Percentiles rank a stretch among this genome's conserved stretches.
Conservation (phyloP, 768 basidiomycete species). For the Symmetrospora coprosmae region DNA sequence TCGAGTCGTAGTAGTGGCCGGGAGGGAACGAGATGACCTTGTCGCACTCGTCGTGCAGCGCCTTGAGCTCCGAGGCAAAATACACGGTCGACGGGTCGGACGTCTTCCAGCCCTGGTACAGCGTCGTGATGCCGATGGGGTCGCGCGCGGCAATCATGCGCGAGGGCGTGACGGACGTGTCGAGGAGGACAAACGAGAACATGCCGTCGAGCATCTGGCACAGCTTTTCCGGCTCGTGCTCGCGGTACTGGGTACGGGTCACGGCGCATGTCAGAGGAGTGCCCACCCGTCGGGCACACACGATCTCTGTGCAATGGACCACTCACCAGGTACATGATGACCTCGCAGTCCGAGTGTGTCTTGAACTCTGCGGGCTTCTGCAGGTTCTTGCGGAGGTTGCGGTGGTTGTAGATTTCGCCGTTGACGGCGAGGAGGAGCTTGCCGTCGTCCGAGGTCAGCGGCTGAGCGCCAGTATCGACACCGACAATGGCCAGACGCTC, state of each 20-base stretch:
- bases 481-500: constrained; percentile 96
- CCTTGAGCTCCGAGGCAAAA: constrained; percentile 93
- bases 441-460: constrained; percentile 70
- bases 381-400: constrained; percentile 56
- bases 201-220: constrained; percentile 83
- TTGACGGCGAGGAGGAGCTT: constrained; percentile 79
- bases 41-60: constrained; percentile 80
- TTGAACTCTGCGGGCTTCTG: constrained; percentile 62
- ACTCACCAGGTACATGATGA: constrained; percentile 78
- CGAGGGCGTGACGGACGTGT: constrained; percentile 76
- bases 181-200: constrained; percentile 94
- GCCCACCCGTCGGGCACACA: no score
- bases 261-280: no score
- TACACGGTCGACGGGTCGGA: constrained; percentile 64
- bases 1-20: constrained; percentile 87
- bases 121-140: constrained; percentile 93
- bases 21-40: constrained; percentile 91
- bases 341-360: constrained; percentile 95
- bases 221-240: constrained; percentile 55
- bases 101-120: constrained; percentile 91
- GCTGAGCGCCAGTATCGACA: constrained; percentile 94
- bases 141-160: constrained; percentile 91
- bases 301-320: no score
- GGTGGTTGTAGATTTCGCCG: constrained; percentile 97
- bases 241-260: constrained; percentile 51